Evolutionary conservation across 352 stramenopile genomes (phyloP).

Genomic region (Phytophthora hybrid): DNA sequence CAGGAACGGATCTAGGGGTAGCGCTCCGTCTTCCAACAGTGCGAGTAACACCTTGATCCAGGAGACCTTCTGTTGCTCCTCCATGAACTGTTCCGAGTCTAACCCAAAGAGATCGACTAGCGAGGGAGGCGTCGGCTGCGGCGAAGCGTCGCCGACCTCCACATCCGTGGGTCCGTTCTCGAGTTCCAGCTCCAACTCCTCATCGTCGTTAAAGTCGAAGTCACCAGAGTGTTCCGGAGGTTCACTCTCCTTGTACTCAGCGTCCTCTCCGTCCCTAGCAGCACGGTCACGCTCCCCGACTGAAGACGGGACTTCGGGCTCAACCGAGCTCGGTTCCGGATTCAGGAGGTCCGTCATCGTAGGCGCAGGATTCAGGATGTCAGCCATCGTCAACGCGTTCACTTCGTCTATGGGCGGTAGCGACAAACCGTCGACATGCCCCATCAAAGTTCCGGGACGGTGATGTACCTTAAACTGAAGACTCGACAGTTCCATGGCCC

Average conservation of each 20-base stretch:
- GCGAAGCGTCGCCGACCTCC: not conserved
- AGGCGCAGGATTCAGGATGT: not conserved
- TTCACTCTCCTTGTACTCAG: not conserved
- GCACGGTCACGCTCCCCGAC: not conserved
- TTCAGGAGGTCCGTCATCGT: not conserved
- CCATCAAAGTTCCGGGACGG: constrained; percentile 1
- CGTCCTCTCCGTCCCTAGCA: not conserved
- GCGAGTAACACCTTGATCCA: constrained; percentile 8
- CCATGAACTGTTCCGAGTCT: not conserved
- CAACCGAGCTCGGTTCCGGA: not conserved
- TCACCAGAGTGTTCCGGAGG: not conserved
- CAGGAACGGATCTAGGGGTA: constrained; percentile 8
- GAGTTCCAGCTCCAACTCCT: not conserved
- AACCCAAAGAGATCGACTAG: not conserved
- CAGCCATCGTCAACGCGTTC: not conserved
- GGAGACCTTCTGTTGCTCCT: not conserved
- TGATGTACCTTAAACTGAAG: constrained; percentile 10
- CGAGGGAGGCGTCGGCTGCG: not conserved
- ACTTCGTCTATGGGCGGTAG: not conserved
- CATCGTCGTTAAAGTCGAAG: not conserved
- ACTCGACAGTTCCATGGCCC: constrained; percentile 10
- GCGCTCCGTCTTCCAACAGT: not conserved
- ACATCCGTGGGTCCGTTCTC: not conserved
- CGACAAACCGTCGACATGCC: constrained; percentile 9
- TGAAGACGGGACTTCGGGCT: not conserved